These are phyloP conservation scores for Scedosporium boydii DNA, from an alignment of 2,329 filamentous ascomycete genomes.

Conservation along the genomic window DNA sequence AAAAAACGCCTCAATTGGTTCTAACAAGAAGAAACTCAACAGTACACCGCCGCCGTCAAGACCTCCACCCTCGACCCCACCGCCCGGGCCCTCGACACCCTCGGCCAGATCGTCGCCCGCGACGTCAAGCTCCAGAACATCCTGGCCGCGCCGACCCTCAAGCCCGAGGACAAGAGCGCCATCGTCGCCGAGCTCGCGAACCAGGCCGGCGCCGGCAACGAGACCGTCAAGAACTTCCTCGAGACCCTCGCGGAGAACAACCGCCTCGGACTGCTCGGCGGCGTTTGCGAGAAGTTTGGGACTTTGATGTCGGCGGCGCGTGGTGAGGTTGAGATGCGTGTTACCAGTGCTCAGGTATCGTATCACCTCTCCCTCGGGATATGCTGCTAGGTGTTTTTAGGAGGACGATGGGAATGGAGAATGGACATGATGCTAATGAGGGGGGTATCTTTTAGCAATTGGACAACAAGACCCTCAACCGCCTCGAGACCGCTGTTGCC, in stretches of 20 bases:
- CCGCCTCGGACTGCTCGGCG: slow-evolving; percentile 72
- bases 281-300: slow-evolving; percentile 78
- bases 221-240: slow-evolving; percentile 92
- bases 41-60: slow-evolving; percentile 97
- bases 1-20: neutral
- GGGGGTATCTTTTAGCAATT: slow-evolving; percentile 50
- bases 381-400: neutral
- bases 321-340: slow-evolving; percentile 86
- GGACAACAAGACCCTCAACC: slow-evolving; percentile 74
- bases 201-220: slow-evolving; percentile 58
- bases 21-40: neutral
- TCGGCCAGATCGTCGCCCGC: slow-evolving; percentile 65
- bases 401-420: neutral
- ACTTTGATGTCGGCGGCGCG: slow-evolving; percentile 79
- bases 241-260: slow-evolving; percentile 90
- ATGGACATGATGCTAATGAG: neutral
- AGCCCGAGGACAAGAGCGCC: slow-evolving; percentile 67
- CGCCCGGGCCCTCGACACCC: slow-evolving; percentile 65
- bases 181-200: slow-evolving; percentile 85
- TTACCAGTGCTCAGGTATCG: slow-evolving; percentile 82
- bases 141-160: slow-evolving; percentile 73
- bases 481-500: slow-evolving; percentile 77
- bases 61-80: slow-evolving; percentile 74
- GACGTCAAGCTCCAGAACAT: slow-evolving; percentile 73
- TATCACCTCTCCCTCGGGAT: too few species aligned